Evolutionary conservation across 768 basidiomycete genomes (phyloP).

Genomic region (Psilocybe sp.): DNA sequence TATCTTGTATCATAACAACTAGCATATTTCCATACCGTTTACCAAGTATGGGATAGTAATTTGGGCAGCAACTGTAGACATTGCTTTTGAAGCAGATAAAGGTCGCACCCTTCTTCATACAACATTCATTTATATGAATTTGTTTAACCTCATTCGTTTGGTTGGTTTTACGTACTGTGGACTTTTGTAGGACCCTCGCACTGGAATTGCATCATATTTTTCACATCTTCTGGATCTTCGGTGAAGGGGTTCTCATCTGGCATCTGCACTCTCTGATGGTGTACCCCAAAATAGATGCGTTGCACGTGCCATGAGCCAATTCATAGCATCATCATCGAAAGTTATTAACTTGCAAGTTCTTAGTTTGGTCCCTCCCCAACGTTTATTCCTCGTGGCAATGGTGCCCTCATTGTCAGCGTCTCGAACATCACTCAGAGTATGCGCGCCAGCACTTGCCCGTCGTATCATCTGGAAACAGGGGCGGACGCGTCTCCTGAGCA

Average conservation of each 20-base stretch:
- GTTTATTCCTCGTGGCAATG: slow-evolving; percentile 1
- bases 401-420: neutral
- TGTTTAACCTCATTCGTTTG: too few species aligned
- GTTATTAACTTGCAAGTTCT: too few species aligned
- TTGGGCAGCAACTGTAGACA: too few species aligned
- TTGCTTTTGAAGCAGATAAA: too few species aligned
- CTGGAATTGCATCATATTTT: neutral
- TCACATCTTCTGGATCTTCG: neutral
- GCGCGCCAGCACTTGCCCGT: slow-evolving; percentile 12
- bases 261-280: neutral
- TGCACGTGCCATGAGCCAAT: too few species aligned
- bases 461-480: slow-evolving; percentile 7
- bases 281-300: too few species aligned
- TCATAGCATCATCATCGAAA: too few species aligned
- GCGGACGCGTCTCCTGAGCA: slow-evolving; percentile 2
- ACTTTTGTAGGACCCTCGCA: too few species aligned
- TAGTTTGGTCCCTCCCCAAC: too few species aligned
- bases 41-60: too few species aligned
- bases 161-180: too few species aligned
- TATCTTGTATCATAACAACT: slow-evolving; percentile 18
- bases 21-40: slow-evolving; percentile 6
- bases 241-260: neutral
- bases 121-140: neutral
- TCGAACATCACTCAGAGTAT: slow-evolving; percentile 6
- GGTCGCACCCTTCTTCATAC: too few species aligned